Evolutionary conservation across 768 basidiomycete genomes (phyloP).

Genomic region (Lentinus brumalis): DNA sequence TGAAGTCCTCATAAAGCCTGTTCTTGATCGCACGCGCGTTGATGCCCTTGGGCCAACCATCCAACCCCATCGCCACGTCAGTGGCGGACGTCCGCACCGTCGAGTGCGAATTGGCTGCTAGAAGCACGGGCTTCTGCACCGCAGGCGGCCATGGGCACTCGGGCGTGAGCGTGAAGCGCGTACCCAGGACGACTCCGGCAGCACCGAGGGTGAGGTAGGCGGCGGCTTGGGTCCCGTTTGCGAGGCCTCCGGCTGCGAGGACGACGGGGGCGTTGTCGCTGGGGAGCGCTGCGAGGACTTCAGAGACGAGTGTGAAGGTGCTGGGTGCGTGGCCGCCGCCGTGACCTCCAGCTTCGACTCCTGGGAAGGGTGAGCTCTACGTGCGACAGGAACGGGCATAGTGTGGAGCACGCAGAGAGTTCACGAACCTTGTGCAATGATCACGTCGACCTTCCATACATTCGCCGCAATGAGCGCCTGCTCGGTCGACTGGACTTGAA

Average conservation of each 20-base stretch:
- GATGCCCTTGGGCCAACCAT: constrained; percentile 37
- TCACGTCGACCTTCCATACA: constrained; percentile 68
- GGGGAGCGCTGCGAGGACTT: constrained; percentile 47
- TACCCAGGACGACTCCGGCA: constrained; percentile 69
- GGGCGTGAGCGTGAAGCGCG: constrained; percentile 69
- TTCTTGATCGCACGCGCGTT: constrained; percentile 54
- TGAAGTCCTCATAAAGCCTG: constrained; percentile 59
- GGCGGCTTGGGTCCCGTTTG: constrained; percentile 64
- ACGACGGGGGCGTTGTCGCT: constrained; percentile 47
- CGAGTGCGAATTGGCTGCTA: constrained; percentile 25
- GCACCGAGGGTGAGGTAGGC: constrained; percentile 67
- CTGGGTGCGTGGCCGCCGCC: constrained; percentile 59
- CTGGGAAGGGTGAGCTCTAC: constrained; percentile 37
- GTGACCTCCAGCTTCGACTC: constrained; percentile 82
- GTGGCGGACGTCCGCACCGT: constrained; percentile 36
- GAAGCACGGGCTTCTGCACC: constrained; percentile 35
- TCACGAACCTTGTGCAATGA: constrained; percentile 73
- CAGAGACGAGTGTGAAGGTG: constrained; percentile 58
- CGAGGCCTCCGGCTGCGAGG: constrained; percentile 76
- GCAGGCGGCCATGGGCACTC: constrained; percentile 49
- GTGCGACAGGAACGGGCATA: not conserved
- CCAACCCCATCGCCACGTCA: constrained; percentile 33
- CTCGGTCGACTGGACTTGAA: constrained; percentile 61
- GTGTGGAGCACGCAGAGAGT: no score
- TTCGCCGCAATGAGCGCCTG: constrained; percentile 65